Evolutionary conservation across 805 yeast species (phyloP).

Genomic region (Wickerhamiella dianesei): DNA sequence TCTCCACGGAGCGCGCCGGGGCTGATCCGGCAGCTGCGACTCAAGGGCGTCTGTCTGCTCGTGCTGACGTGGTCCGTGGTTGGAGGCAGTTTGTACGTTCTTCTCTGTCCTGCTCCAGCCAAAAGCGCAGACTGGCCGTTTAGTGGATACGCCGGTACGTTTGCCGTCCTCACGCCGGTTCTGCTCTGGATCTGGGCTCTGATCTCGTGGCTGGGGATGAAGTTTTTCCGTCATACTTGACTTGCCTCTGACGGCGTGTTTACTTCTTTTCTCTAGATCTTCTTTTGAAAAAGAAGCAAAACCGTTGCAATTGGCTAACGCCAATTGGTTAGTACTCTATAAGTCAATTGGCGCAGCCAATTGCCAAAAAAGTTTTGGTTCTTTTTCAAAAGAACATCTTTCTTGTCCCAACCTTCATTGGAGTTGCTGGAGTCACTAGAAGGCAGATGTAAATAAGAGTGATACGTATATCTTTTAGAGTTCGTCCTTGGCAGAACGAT

Average conservation of each 20-base stretch:
- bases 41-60: slow-evolving; percentile 8
- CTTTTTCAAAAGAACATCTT: no score
- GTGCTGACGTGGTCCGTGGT: slow-evolving; percentile 11
- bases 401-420: no score
- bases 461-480: background rate
- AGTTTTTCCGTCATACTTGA: slow-evolving; percentile 57
- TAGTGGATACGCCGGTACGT: slow-evolving; percentile 27
- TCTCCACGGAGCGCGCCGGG: slow-evolving; percentile 15
- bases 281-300: no score
- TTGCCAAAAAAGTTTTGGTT: no score
- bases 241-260: no score
- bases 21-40: slow-evolving; percentile 5
- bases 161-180: slow-evolving; percentile 26
- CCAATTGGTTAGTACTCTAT: background rate
- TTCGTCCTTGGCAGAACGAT: background rate
- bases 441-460: no score
- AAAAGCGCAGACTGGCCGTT: slow-evolving; percentile 28
- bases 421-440: no score
- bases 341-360: no score
- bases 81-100: background rate
- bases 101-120: slow-evolving; percentile 3
- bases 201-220: slow-evolving; percentile 66
- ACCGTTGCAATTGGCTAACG: no score
- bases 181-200: slow-evolving; percentile 56
- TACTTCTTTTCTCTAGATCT: no score